Evolutionary conservation across 2,329 filamentous ascomycete genomes (phyloP).

Genomic region (Fusarium subglutinans): DNA sequence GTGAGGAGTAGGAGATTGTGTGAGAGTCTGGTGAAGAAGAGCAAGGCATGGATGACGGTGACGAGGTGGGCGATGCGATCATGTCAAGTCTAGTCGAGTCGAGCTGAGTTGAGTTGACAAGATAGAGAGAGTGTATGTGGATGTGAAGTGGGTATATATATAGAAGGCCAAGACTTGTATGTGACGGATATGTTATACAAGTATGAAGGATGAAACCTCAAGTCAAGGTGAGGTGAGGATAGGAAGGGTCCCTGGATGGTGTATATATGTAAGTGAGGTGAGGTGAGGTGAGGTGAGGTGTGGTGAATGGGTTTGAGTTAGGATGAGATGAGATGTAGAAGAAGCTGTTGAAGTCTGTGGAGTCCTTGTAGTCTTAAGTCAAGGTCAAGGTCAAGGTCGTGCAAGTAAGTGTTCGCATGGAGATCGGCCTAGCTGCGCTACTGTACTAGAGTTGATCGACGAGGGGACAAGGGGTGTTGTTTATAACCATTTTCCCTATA

Average conservation of each 20-base stretch:
- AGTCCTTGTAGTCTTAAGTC: constrained; percentile 34
- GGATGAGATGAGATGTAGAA: constrained; percentile 28
- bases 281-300: constrained; percentile 14
- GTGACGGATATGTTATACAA: constrained; percentile 15
- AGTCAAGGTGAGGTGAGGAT: background rate
- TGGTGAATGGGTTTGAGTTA: constrained; percentile 24
- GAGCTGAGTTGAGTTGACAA: background rate
- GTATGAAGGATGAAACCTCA: constrained; percentile 6
- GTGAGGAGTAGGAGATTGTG: constrained; percentile 4
- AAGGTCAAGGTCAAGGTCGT: constrained; percentile 23
- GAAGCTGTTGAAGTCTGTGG: constrained; percentile 34
- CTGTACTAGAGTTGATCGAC: constrained; percentile 40
- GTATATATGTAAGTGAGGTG: constrained; percentile 38
- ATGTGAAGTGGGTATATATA: constrained; percentile 22
- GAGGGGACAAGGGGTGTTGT: constrained; percentile 33
- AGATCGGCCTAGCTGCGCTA: constrained; percentile 38
- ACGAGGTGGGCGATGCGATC: constrained; percentile 18
- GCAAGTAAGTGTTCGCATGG: constrained; percentile 43
- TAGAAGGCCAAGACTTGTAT: constrained; percentile 23
- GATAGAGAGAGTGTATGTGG: background rate
- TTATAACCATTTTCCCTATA: constrained; percentile 31
- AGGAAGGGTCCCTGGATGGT: constrained; percentile 12
- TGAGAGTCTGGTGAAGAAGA: constrained; percentile 15
- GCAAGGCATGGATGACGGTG: constrained; percentile 22
- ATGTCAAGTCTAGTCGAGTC: constrained; percentile 34